phyloP scores from a whole-genome alignment of 2,329 filamentous ascomycete genomes.

The Trichoderma sp. region DNA sequence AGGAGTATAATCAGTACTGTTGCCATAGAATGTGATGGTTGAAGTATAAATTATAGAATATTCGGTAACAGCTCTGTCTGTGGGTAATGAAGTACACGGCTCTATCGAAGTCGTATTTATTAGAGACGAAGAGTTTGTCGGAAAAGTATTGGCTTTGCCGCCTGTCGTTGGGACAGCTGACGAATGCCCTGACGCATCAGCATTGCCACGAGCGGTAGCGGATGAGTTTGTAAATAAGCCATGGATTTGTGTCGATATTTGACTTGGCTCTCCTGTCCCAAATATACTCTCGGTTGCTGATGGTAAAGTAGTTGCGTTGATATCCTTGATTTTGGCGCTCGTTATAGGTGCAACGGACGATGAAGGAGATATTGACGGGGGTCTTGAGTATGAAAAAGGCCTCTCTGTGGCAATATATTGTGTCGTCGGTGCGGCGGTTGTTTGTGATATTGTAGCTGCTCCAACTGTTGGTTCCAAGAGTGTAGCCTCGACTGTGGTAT shows the following conservation, averaged over 20 bases:
- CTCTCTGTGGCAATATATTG: too few relatives aligned
- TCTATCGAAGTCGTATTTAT: conserved; percentile 28
- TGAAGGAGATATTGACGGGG: not conserved
- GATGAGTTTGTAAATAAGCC: not conserved
- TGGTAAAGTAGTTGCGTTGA: not conserved
- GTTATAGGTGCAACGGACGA: not conserved
- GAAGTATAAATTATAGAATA: conserved; percentile 52
- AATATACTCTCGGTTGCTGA: not conserved
- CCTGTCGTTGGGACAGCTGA: not conserved
- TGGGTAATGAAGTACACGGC: conserved; percentile 39
- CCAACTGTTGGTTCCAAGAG: not conserved
- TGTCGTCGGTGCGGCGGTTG: not conserved
- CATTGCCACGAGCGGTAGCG: not conserved
- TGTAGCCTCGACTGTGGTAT: not conserved
- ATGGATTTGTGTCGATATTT: not conserved
- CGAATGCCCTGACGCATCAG: not conserved
- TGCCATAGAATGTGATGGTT: conserved; percentile 52
- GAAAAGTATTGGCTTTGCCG: not conserved
- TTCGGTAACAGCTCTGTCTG: conserved; percentile 39
- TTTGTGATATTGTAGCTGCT: not conserved
- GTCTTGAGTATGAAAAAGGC: too few relatives aligned
- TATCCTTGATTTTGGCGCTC: not conserved
- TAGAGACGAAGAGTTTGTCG: not conserved
- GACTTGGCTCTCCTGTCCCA: not conserved
- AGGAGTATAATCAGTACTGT: conserved; percentile 49